Evolutionary conservation across 2,329 filamentous ascomycete species (phyloP), one percentile per base, ranked within the genome.

Genomic region (Phoma sp.): DNA sequence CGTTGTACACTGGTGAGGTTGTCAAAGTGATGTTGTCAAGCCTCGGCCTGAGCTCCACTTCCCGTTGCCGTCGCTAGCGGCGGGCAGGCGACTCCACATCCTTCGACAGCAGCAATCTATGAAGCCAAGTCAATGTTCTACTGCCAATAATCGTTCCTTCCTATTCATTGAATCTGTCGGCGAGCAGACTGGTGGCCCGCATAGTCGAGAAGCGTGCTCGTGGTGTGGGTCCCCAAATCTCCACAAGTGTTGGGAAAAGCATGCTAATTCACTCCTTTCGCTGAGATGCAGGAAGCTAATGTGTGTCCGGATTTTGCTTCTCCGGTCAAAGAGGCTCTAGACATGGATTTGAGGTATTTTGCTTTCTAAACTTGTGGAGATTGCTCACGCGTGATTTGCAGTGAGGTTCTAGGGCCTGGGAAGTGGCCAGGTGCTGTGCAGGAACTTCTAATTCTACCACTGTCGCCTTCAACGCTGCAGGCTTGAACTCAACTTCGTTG

Each of bases 261-360:
- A 54, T 48, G 56, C 62, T 64, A 67, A 69, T 64, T 53, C 53
- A 55, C 64, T 57, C 5, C 42, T 59, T 66, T 56, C 53, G 61
- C 34, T 52, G 57, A 43, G 61, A 42, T 68, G 66, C 67, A 69
- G 61, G 28, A 55, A 28, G 33, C 61, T 62, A 64, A 61, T 15
- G 38, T 45, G 52, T 51, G 59, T 61, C 6, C 5, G 21, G 18
- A 14, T 38, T 23, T 36, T 47, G 28, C 50, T 39, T 33, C 33
- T 48, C 33, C 32, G 28, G 32, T 17, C 21, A 34, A 29, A 32
- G 11, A 43, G 12, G 38, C 32, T 18, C 2, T 20, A 12, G 65
- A 65, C 57, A 60, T 66, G 43, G 23, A 56, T 21, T 21, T 30
- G 38, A 48, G 45, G 12, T 42, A 39, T 47, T 53, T 45, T 54